These are phyloP conservation scores for Aspergillus carbonarius DNA, from an alignment of 2,329 filamentous ascomycete species.

Conservation along the genomic window DNA sequence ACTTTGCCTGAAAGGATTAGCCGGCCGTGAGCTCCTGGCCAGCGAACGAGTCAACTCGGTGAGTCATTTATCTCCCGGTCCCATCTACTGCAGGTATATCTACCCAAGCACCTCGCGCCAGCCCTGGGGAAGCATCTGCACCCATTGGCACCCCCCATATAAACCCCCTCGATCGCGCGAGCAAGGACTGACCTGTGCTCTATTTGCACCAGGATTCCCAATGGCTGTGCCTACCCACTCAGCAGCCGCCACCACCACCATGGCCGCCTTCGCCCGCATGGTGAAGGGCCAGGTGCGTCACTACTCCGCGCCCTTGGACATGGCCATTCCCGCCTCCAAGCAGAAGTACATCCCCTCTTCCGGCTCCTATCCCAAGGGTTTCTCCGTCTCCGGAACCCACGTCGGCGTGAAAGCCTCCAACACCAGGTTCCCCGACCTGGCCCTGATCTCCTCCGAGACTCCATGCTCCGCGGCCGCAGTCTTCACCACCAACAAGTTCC, in stretches of 20 bases:
- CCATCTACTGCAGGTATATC: constrained; percentile 4
- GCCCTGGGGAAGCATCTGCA: not conserved
- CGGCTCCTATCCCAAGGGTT: constrained; percentile 88
- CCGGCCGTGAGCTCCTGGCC: not conserved
- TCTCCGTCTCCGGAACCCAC: constrained; percentile 79
- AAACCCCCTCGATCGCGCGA: not conserved
- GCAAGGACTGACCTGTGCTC: constrained; percentile 1
- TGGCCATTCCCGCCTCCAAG: constrained; percentile 71
- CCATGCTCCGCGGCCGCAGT: constrained; percentile 87
- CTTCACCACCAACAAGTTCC: constrained; percentile 98
- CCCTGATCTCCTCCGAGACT: constrained; percentile 79
- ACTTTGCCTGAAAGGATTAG: constrained; percentile 2
- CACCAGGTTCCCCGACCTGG: constrained; percentile 86
- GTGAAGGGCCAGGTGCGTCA: constrained; percentile 40
- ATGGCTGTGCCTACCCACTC: constrained; percentile 31
- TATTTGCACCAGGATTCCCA: not conserved
- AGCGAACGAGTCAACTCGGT: not conserved
- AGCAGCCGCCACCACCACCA: constrained; percentile 22
- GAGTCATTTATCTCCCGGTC: constrained; percentile 12
- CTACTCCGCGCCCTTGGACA: constrained; percentile 49
- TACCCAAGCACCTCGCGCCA: not conserved
- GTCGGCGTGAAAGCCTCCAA: constrained; percentile 94
- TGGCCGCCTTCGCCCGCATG: constrained; percentile 38
- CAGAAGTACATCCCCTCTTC: constrained; percentile 83
- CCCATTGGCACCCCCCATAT: not conserved